These are phyloP conservation scores for Tagetes erecta DNA, from an alignment of 129 eudicot genomes.

Conservation along the genomic window DNA sequence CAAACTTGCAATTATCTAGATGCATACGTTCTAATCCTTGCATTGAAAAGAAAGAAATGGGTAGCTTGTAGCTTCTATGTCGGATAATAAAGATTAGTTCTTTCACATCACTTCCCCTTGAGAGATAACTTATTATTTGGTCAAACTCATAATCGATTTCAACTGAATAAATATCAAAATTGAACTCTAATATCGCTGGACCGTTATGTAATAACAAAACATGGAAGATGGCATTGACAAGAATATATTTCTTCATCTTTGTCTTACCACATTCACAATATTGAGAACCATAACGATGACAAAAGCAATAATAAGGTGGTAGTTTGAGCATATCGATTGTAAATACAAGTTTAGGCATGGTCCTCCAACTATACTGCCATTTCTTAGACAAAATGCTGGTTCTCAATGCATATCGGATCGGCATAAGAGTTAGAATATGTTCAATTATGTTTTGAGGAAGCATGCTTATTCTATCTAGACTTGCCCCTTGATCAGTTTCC, in stretches of 20 bases:
- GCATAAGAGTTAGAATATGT: background rate
- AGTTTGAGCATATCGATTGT: background rate
- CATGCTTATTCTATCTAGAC: background rate
- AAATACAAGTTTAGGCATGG: slow-evolving; percentile 27
- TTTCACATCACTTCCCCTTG: slow-evolving; percentile 27
- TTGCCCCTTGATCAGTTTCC: too few relatives aligned
- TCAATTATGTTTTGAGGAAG: slow-evolving; percentile 18
- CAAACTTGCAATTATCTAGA: slow-evolving; percentile 13
- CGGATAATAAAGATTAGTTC: background rate
- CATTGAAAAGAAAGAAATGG: slow-evolving; percentile 26
- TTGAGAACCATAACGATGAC: too few relatives aligned
- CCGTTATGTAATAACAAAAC: slow-evolving; percentile 34
- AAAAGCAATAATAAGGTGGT: background rate
- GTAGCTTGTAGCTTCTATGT: background rate
- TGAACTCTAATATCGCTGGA: slow-evolving; percentile 15
- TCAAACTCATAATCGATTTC: slow-evolving; percentile 5
- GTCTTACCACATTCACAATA: too few relatives aligned
- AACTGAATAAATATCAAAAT: background rate
- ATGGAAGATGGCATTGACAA: slow-evolving; percentile 19
- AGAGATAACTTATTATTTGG: slow-evolving; percentile 17
- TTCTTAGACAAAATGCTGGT: slow-evolving; percentile 38
- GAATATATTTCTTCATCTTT: background rate
- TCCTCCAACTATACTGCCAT: slow-evolving; percentile 45
- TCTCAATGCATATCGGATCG: slow-evolving; percentile 39
- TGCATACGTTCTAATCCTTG: slow-evolving; percentile 13